Evolutionary conservation across 1,139 yeast genomes (phyloP).

Genomic region (Hansenula anomala): DNA sequence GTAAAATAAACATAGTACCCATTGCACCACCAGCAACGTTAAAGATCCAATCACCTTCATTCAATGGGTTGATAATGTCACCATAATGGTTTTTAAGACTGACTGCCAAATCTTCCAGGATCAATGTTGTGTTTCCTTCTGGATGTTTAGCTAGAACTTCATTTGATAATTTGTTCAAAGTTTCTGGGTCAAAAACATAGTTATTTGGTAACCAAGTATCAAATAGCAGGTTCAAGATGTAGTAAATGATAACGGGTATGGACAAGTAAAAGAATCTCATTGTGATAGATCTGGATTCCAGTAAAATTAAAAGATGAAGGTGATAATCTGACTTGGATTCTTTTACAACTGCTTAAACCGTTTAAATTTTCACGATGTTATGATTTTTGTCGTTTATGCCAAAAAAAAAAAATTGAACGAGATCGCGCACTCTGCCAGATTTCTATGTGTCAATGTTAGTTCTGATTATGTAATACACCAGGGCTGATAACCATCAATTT

Average conservation of each 20-base stretch:
- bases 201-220: slow-evolving; percentile 64
- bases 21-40: slow-evolving; percentile 99
- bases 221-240: slow-evolving; percentile 39
- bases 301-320: no score
- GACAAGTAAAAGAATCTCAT: slow-evolving; percentile 19
- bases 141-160: slow-evolving; percentile 49
- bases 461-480: no score
- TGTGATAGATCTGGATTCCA: no score
- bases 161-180: slow-evolving; percentile 43
- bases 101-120: slow-evolving; percentile 57
- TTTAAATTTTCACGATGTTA: no score
- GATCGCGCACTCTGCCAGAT: no score
- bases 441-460: no score
- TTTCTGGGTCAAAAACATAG: slow-evolving; percentile 46
- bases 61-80: slow-evolving; percentile 60
- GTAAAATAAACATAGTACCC: slow-evolving; percentile 95
- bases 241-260: slow-evolving; percentile 25
- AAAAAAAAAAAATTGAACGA: no score
- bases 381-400: no score
- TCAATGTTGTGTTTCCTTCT: slow-evolving; percentile 56
- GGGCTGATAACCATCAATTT: no score
- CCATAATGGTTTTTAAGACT: slow-evolving; percentile 63
- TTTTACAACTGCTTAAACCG: no score
- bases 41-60: slow-evolving; percentile 85
- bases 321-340: no score